A percentile compares a stretch with the other conserved stretches of the same genome.
Evolutionary conservation across 192 early-diverging fungal species (phyloP).

Genomic region (Linnemannia schmuckeri): DNA sequence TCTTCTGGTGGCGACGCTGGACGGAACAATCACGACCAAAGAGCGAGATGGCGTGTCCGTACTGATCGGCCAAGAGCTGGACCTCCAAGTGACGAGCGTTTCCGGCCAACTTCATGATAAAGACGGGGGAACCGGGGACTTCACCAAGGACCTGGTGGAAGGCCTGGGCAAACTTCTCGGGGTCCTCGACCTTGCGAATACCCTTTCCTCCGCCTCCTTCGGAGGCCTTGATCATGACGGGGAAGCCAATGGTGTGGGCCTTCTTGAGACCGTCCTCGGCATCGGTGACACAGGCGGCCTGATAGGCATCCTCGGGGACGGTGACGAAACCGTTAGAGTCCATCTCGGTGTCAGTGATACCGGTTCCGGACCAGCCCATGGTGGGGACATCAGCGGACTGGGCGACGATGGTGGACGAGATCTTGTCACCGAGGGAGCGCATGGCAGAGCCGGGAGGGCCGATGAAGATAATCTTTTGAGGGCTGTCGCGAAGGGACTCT

Average conservation of each 20-base stretch:
- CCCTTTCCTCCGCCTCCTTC: constrained; percentile 99
- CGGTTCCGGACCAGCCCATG: constrained; percentile 94
- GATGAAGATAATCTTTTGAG: constrained; percentile 92
- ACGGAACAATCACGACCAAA: constrained; percentile 99
- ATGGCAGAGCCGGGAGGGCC: constrained; percentile 97
- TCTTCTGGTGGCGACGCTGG: constrained; percentile 99
- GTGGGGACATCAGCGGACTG: constrained; percentile 97
- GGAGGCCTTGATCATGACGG: constrained; percentile 99
- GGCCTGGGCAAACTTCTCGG: constrained; percentile 76
- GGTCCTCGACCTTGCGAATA: constrained; percentile 92
- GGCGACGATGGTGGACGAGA: constrained; percentile 99
- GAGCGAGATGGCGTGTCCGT: constrained; percentile 98
- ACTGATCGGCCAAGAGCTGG: constrained; percentile 94
- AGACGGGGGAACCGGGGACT: constrained; percentile 97
- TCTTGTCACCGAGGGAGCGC: constrained; percentile 99
- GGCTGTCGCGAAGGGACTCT: constrained; percentile 87
- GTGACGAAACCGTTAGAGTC: constrained; percentile 81
- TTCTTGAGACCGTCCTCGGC: constrained; percentile 88
- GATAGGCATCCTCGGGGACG: constrained; percentile 87
- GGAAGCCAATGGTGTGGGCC: constrained; percentile 93
- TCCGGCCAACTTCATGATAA: constrained; percentile 98
- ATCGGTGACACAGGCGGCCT: constrained; percentile 85
- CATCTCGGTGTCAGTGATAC: constrained; percentile 77
- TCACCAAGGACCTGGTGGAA: constrained; percentile 94
- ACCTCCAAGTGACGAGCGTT: constrained; percentile 97